Percentiles rank a stretch among this genome's conserved stretches.
Conservation (phyloP, 2,329 filamentous ascomycete genomes). For the Sporothrix brunneoviolacea region DNA sequence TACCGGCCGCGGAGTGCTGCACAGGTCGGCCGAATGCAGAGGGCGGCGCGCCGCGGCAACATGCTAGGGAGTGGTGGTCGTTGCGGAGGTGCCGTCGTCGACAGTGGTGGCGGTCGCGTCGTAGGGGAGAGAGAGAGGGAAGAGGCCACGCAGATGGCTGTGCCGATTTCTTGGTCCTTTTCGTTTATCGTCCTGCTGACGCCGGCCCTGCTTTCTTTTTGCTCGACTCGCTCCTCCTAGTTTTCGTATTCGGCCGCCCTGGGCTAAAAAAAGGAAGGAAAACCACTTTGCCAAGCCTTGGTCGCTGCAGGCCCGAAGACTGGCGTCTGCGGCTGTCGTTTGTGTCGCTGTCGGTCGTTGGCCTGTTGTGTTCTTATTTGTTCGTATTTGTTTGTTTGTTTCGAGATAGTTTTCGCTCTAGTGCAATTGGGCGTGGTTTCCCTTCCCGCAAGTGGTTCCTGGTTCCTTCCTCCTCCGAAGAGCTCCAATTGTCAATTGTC, state of each 20-base stretch:
- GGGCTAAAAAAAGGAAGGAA: too few relatives aligned
- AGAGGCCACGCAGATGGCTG: background rate
- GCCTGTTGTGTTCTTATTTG: background rate
- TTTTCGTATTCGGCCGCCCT: too few relatives aligned
- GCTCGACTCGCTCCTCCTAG: too few relatives aligned
- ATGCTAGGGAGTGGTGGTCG: background rate
- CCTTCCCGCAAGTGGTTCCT: background rate
- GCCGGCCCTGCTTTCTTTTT: too few relatives aligned
- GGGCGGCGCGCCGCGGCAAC: constrained; percentile 6
- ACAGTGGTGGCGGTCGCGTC: background rate
- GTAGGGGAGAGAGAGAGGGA: background rate
- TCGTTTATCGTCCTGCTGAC: too few relatives aligned
- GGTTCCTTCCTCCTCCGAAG: background rate
- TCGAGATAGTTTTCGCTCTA: constrained; percentile 2
- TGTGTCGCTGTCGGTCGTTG: background rate
- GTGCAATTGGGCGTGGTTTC: background rate
- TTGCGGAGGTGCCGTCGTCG: too few relatives aligned
- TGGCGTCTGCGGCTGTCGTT: background rate
- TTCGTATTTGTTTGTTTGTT: background rate
- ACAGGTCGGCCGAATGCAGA: constrained; percentile 1
- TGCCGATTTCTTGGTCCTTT: too few relatives aligned
- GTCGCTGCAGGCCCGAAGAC: too few relatives aligned
- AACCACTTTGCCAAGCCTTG: background rate
- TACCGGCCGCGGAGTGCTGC: constrained; percentile 5
- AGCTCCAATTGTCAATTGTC: too few relatives aligned